Percentiles rank a stretch among this genome's conserved stretches.
phyloP scores from a whole-genome alignment of 1,284 basidiomycete species.

The Veloporphyrellus conicus region DNA sequence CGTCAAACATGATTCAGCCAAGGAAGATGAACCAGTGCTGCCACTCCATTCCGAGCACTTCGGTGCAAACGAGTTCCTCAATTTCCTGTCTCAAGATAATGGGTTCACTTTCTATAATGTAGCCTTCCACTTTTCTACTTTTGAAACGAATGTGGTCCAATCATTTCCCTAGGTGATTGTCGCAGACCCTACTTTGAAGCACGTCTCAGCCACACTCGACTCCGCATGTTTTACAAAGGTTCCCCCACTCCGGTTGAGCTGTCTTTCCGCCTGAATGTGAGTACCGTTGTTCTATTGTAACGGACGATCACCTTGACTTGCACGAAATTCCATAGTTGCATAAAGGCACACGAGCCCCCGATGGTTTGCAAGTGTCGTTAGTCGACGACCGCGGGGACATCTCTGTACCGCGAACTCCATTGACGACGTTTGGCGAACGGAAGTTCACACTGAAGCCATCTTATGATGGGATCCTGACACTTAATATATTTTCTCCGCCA shows the following conservation, averaged over 20 bases:
- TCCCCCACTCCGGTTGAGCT: neutral
- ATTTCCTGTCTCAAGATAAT: slow-evolving; percentile 4
- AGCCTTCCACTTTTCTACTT: neutral
- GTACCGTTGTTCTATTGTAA: neutral
- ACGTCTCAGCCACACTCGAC: slow-evolving; percentile 8
- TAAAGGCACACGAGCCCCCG: slow-evolving; percentile 1
- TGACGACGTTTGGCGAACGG: neutral
- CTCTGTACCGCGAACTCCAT: neutral
- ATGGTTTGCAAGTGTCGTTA: slow-evolving; percentile 6
- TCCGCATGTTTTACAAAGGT: slow-evolving; percentile 2
- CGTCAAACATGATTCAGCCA: neutral
- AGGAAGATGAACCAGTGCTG: neutral
- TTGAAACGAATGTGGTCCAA: neutral
- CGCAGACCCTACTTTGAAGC: slow-evolving; percentile 15
- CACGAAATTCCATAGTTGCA: slow-evolving; percentile 3
- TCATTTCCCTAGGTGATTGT: slow-evolving; percentile 6
- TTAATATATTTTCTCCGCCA: slow-evolving; percentile 7
- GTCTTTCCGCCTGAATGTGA: slow-evolving; percentile 3
- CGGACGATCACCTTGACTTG: neutral
- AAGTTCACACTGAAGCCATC: neutral
- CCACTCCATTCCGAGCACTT: neutral
- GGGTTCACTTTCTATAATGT: slow-evolving; percentile 12
- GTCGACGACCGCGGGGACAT: slow-evolving; percentile 10
- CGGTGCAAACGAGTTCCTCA: neutral
- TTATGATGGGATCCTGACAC: slow-evolving; percentile 8